Evolutionary conservation across 768 basidiomycete species (phyloP).

Genomic region (Pleurotus cornucopiae): DNA sequence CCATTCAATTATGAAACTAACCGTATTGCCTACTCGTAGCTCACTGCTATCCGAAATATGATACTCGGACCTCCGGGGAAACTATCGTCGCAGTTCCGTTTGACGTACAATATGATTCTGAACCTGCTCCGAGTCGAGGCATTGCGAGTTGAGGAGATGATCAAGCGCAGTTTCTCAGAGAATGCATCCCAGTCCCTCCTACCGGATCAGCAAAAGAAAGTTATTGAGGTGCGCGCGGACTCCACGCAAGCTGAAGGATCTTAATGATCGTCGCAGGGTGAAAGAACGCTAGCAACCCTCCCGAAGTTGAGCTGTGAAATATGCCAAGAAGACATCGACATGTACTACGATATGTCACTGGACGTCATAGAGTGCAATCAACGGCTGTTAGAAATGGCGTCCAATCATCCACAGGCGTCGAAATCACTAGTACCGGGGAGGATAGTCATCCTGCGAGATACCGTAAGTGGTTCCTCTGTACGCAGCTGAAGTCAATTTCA

Average conservation of each 20-base stretch:
- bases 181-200: constrained; percentile 90
- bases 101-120: constrained; percentile 99
- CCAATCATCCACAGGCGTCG: constrained; percentile 54
- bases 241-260: neutral
- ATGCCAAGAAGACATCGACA: constrained; percentile 70
- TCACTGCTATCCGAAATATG: constrained; percentile 75
- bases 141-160: constrained; percentile 97
- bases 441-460: constrained; percentile 78
- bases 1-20: too few species aligned
- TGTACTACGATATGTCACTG: constrained; percentile 68
- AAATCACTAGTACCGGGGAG: constrained; percentile 72
- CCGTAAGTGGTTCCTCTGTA: constrained; percentile 42
- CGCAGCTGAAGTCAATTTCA: neutral
- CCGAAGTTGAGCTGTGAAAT: constrained; percentile 63
- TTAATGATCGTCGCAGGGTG: constrained; percentile 46
- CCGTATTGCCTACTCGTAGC: constrained; percentile 34
- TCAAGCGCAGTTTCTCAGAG: constrained; percentile 98
- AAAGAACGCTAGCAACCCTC: constrained; percentile 59
- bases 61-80: constrained; percentile 93
- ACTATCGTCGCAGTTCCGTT: constrained; percentile 90
- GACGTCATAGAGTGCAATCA: constrained; percentile 63
- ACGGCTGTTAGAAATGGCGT: constrained; percentile 55
- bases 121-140: constrained; percentile 96
- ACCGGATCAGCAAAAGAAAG: constrained; percentile 90
- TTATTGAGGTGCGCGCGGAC: constrained; percentile 59